These are phyloP conservation scores for Penicillium sp. DNA, from an alignment of 2,329 filamentous ascomycete genomes.

Conservation along the genomic window DNA sequence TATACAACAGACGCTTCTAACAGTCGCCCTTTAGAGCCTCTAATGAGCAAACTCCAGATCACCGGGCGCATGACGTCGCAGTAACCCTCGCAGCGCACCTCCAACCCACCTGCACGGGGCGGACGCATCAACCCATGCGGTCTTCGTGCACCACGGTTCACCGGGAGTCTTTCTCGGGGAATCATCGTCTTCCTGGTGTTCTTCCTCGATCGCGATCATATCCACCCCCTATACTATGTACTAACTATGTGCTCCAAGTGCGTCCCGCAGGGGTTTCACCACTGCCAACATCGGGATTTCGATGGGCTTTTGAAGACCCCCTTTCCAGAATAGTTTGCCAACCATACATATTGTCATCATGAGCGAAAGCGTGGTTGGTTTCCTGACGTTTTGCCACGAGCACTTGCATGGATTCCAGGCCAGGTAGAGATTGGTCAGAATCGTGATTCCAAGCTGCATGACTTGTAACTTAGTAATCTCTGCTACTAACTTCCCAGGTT, in stretches of 20 bases:
- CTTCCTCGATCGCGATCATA: background rate
- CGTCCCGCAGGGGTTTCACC: no score
- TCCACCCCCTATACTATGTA: no score
- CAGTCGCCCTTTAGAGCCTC: no score
- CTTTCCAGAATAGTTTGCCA: no score
- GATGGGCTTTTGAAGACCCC: no score
- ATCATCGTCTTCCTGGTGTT: background rate
- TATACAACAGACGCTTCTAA: no score
- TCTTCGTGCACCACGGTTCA: slow-evolving; percentile 2
- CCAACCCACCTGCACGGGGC: background rate
- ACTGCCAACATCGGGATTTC: no score
- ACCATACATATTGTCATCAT: no score
- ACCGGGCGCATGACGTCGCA: background rate
- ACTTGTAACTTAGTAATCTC: no score
- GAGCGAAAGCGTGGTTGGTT: background rate
- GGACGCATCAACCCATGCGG: background rate
- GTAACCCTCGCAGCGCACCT: no score
- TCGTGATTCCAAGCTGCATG: background rate
- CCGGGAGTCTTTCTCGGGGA: background rate
- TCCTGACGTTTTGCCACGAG: slow-evolving; percentile 12
- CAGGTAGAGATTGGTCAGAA: slow-evolving; percentile 2
- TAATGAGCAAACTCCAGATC: background rate
- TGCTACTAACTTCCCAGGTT: no score
- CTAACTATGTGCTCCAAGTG: no score
- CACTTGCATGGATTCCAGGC: slow-evolving; percentile 7